Conservation (phyloP, 73 alveolate genomes). For the Effrenium voratum region DNA sequence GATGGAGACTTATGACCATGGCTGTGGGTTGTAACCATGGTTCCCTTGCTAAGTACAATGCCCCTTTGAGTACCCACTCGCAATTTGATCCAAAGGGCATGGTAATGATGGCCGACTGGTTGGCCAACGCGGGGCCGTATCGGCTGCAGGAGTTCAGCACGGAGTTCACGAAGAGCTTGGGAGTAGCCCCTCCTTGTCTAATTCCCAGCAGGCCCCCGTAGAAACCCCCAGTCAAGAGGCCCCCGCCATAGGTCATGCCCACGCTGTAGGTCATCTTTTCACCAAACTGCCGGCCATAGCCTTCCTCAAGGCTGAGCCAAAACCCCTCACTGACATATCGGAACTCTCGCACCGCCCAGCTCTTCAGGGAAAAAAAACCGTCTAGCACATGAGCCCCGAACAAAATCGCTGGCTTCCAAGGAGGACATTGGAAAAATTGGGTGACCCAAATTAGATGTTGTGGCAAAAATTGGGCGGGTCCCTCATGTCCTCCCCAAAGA, state of each 20-base stretch:
- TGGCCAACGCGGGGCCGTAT: conserved; percentile 62
- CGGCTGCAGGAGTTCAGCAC: conserved; percentile 54
- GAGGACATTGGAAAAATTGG: too few species aligned
- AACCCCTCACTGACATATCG: too few species aligned
- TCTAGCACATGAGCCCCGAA: too few species aligned
- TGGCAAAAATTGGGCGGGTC: too few species aligned
- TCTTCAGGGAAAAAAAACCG: too few species aligned
- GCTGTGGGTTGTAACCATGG: not conserved
- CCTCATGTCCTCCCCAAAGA: too few species aligned
- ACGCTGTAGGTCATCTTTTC: conserved; percentile 81
- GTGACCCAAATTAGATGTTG: too few species aligned
- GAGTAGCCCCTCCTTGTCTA: conserved; percentile 61
- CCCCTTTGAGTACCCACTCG: not conserved
- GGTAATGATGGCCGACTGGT: conserved; percentile 80
- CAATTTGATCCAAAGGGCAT: not conserved
- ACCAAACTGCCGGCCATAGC: conserved; percentile 77
- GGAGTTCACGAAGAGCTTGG: conserved; percentile 81
- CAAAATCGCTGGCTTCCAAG: too few species aligned
- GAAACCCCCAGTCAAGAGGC: conserved; percentile 46
- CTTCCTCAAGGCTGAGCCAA: too few species aligned
- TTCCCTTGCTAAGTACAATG: not conserved
- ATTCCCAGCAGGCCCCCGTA: conserved; percentile 60
- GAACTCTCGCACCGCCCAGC: too few species aligned
- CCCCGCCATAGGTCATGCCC: conserved; percentile 69
- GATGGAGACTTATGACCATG: not conserved